These are phyloP conservation scores for Hypholoma sublateritium DNA, from an alignment of 768 basidiomycete species.

Conservation along the genomic window DNA sequence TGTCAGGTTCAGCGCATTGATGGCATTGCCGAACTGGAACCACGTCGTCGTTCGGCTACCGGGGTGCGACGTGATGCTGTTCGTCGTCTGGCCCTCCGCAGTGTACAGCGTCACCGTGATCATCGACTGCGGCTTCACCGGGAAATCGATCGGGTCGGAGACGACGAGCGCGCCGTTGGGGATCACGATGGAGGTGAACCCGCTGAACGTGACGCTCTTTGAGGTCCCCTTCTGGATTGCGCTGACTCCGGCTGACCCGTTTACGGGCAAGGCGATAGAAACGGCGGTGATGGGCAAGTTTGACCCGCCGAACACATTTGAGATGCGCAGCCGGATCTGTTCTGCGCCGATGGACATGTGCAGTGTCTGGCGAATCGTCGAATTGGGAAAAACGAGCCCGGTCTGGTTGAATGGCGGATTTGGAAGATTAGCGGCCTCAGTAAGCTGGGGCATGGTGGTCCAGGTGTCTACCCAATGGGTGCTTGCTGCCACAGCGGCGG, in stretches of 20 bases:
- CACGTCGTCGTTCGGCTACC: constrained; percentile 50
- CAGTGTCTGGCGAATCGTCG: constrained; percentile 50
- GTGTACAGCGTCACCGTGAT: constrained; percentile 43
- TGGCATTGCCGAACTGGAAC: constrained; percentile 37
- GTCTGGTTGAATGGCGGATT: constrained; percentile 14
- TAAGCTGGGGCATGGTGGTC: constrained; percentile 41
- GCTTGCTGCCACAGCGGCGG: not conserved
- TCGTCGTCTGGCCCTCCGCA: constrained; percentile 38
- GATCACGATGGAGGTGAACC: constrained; percentile 34
- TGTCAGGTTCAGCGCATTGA: constrained; percentile 34
- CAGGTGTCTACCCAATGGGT: constrained; percentile 34
- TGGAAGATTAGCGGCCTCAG: constrained; percentile 35
- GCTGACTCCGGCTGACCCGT: constrained; percentile 35
- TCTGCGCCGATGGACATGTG: constrained; percentile 39
- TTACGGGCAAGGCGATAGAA: constrained; percentile 39
- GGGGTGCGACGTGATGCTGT: constrained; percentile 45
- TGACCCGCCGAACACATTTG: constrained; percentile 46
- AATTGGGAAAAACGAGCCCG: constrained; percentile 38
- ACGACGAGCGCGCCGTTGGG: constrained; percentile 45
- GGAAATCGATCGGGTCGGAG: constrained; percentile 44
- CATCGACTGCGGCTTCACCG: constrained; percentile 35
- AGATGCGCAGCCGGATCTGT: constrained; percentile 44
- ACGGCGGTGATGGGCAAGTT: constrained; percentile 44
- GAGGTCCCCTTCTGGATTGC: constrained; percentile 35
- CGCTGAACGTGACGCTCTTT: constrained; percentile 43